phyloP scores from a whole-genome alignment of 768 basidiomycete genomes.

The Boletus vermiculosoides region DNA sequence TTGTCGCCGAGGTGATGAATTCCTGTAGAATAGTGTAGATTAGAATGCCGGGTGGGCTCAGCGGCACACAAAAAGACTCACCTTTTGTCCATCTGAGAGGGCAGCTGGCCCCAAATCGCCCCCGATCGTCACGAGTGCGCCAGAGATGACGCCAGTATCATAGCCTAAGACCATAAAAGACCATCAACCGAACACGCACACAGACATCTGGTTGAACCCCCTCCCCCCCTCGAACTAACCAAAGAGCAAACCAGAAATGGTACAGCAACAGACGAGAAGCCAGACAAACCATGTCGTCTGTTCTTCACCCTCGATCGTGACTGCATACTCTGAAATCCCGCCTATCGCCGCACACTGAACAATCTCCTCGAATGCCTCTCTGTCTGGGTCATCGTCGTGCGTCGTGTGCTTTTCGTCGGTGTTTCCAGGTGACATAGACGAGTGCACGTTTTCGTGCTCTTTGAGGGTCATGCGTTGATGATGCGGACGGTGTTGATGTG shows the following conservation, averaged over 20 bases:
- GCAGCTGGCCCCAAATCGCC: constrained; percentile 57
- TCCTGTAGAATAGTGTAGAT: constrained; percentile 45
- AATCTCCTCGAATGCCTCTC: constrained; percentile 16
- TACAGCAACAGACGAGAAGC: constrained; percentile 72
- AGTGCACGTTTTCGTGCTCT: background rate
- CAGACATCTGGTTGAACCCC: background rate
- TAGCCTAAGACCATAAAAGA: constrained; percentile 48
- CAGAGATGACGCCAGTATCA: constrained; percentile 79
- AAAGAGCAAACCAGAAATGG: constrained; percentile 74
- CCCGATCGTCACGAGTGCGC: constrained; percentile 73
- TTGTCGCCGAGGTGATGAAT: constrained; percentile 78
- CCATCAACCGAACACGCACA: background rate
- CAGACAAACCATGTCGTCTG: constrained; percentile 72
- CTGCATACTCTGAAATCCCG: constrained; percentile 58
- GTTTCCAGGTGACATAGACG: background rate
- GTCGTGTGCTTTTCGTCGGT: constrained; percentile 1
- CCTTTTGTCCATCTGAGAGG: constrained; percentile 66
- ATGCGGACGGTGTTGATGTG: background rate
- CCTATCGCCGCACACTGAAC: constrained; percentile 28
- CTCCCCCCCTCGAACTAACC: constrained; percentile 41
- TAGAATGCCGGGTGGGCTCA: background rate
- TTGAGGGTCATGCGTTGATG: background rate
- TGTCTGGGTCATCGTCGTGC: background rate
- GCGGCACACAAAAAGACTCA: constrained; percentile 15
- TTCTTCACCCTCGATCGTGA: constrained; percentile 65